A percentile compares a stretch with the other conserved stretches of the same genome.
Evolutionary conservation across 164 flowering plant species (phyloP).

Genomic region (Piper longum): DNA sequence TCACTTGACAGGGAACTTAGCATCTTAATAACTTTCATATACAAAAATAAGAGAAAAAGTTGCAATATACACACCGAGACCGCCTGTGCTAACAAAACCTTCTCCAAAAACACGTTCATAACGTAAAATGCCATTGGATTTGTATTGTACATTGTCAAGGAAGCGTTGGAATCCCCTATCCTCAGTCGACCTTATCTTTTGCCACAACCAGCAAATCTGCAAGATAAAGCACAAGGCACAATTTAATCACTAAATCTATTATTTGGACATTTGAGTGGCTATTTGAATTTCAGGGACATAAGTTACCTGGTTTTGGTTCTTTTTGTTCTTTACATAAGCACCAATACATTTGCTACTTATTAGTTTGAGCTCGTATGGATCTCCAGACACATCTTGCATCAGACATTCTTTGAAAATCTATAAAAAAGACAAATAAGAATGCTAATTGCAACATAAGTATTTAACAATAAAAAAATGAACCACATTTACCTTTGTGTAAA

Average conservation of each 20-base stretch:
- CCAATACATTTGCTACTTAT: slow-evolving; percentile 78
- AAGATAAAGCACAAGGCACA: slow-evolving; percentile 3
- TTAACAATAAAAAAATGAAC: neutral
- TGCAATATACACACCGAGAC: slow-evolving; percentile 29
- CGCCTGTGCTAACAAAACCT: slow-evolving; percentile 97
- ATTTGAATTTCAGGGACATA: neutral
- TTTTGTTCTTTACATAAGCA: slow-evolving; percentile 85
- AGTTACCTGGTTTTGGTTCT: slow-evolving; percentile 82
- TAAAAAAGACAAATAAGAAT: slow-evolving; percentile 1
- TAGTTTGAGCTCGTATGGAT: slow-evolving; percentile 67
- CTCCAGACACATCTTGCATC: slow-evolving; percentile 34
- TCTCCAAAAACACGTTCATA: slow-evolving; percentile 92
- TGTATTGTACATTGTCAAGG: slow-evolving; percentile 85
- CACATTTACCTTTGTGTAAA: slow-evolving; percentile 64
- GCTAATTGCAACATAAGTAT: neutral
- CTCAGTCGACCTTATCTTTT: slow-evolving; percentile 55
- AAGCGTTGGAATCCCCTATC: slow-evolving; percentile 80
- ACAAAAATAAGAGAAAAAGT: neutral
- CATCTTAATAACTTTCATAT: neutral
- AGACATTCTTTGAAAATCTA: slow-evolving; percentile 81
- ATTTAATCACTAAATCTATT: neutral
- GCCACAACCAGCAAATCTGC: slow-evolving; percentile 96
- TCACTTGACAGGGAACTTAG: too few relatives aligned
- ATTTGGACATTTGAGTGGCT: neutral
- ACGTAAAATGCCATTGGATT: slow-evolving; percentile 64